Evolutionary conservation across 2,329 filamentous ascomycete species (phyloP), one percentile per base, ranked within the genome.

Genomic region (Sclerotinia trifoliorum): DNA sequence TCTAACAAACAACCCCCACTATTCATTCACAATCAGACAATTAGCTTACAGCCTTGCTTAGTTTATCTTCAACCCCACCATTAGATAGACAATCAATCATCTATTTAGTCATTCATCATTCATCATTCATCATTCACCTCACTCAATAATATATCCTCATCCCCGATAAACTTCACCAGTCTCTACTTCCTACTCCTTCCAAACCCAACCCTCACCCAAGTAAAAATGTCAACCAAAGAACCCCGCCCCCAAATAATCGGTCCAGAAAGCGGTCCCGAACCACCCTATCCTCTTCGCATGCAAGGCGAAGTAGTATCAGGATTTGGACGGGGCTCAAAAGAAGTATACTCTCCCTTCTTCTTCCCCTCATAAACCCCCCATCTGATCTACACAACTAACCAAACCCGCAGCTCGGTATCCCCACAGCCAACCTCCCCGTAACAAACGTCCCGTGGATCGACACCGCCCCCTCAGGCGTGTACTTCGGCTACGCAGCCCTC

Each of bases 261-360:
- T 67, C 83, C 89, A 11, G 87, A 91, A 55, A 79, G 82, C 51
- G 93, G 93, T 3, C 94, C 94, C 17, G 83, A 88, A 74, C 64
- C 86, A 7, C 95, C 95, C 0, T 98, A 89, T 79, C 95, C 95
- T 0, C 84, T 97, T 74, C 87, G 85, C 73, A 89, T 98, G 81
- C 89, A 91, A 70, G 95, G 95, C 32, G 87, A 90, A 67, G 93
- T 99, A 32, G 93, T 97, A 75, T 90, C 92, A 75, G 95, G 95
- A 46, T 98, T 98, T 79, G 94, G 95, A 54, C 87, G 95, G 70
- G 95, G 95, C 21, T 96, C 92, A 76, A 96, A 93, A 82, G 94
- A 97, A 81, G 92, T 94, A 78, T 29, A 29, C 29, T 29, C 65
- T 21, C 21, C 46, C 17, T 55, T 42, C 56, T 42, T 32, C 32